Conservation (phyloP, 768 basidiomycete species). For the Pulveroboletus sp. region DNA sequence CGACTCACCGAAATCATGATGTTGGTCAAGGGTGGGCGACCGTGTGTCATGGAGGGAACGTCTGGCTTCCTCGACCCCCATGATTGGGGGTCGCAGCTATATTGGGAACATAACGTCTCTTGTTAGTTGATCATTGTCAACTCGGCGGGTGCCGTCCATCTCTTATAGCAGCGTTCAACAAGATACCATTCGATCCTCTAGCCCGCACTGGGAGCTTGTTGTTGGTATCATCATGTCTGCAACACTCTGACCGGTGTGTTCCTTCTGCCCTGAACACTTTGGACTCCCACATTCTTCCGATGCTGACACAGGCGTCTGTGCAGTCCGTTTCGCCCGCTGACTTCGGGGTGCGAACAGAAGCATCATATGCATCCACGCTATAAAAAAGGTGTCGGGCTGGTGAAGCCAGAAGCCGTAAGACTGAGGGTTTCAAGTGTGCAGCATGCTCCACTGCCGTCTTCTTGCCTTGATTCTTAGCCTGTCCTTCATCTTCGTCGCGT, state of each 20-base stretch:
- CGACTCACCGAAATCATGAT: slow-evolving; percentile 46
- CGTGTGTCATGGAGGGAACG: slow-evolving; percentile 1
- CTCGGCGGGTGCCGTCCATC: too few relatives aligned
- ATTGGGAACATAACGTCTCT: background rate
- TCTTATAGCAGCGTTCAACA: too few relatives aligned
- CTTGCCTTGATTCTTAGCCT: slow-evolving; percentile 1
- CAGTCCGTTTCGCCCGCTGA: background rate
- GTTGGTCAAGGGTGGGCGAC: background rate
- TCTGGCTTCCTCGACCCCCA: slow-evolving; percentile 3
- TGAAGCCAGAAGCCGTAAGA: background rate
- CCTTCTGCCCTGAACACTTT: too few relatives aligned
- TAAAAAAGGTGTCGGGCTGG: slow-evolving; percentile 2
- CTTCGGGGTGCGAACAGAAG: background rate
- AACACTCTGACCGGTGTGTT: too few relatives aligned
- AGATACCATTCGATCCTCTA: too few relatives aligned
- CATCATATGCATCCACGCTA: background rate
- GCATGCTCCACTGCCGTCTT: background rate
- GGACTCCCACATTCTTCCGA: too few relatives aligned
- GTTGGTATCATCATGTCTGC: too few relatives aligned
- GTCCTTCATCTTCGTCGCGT: slow-evolving; percentile 4
- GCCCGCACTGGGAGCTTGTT: too few relatives aligned
- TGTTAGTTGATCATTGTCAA: too few relatives aligned
- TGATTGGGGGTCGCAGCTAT: slow-evolving; percentile 3
- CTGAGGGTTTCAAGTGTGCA: background rate
- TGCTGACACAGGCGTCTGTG: too few relatives aligned